Evolutionary conservation across 352 stramenopile species (phyloP), one percentile per base, ranked within the genome.

Genomic region (Pythium plurisporium): DNA sequence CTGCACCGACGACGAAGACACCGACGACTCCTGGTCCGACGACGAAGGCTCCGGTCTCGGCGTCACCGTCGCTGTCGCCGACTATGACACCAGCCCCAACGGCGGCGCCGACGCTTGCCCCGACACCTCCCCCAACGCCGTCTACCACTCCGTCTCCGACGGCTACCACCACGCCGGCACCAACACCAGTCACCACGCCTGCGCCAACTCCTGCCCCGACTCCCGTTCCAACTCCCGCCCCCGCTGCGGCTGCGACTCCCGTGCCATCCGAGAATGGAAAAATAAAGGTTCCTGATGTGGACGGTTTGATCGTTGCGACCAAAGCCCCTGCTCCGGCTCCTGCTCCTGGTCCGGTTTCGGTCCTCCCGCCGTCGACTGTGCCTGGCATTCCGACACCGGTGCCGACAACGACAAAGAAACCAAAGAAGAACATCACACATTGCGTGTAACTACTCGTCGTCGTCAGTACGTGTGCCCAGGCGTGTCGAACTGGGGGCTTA

Each of bases 341-440:
- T 8, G 41, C 19, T 19, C 41, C 20, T n/a, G n/a, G n/a, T n/a
- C n/a, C n/a, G n/a, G n/a, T n/a, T n/a, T n/a, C n/a, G n/a, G n/a
- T n/a, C n/a, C n/a, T n/a, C n/a, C n/a, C 27, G n/a, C 50, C 55
- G 5, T 34, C 47, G 15, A 31, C 42, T 4, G 37, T 47, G 47
- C 49, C 49, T 30, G 34, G 25, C 4, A n/a, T n/a, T n/a, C n/a
- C n/a, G n/a, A n/a, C n/a, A n/a, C 29, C 42, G 11, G 27, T 50
- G 27, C 55, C 55, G n/a, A 15, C 38, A 37, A 29, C 57, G 38
- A 31, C 37, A 36, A 50, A 45, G 45, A 49, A 49, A 7, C 23
- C 29, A 8, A 59, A 63, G 55, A 63, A 64, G 45, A 65, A 65
- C 27, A 29, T 52, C 37, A 67, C 55, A 47, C 42, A 62, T 38